Conservation (phyloP, 345 rosid species). For the Ailanthus altissimus region DNA sequence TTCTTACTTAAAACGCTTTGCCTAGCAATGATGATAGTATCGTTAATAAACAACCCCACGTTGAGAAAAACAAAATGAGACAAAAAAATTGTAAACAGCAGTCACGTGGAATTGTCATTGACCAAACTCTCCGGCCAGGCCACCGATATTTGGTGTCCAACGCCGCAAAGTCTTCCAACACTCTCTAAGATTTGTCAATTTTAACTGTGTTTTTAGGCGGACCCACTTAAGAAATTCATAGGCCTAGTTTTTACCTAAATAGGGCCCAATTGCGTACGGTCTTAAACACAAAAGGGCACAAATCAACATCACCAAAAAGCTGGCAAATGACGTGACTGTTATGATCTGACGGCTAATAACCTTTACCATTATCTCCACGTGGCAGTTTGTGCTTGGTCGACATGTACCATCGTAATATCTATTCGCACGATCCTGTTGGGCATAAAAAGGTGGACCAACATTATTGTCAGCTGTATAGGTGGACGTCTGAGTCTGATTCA, state of each 20-base stretch:
- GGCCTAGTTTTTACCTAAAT: neutral
- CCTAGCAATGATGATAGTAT: too few species aligned
- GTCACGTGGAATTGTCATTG: conserved; percentile 22
- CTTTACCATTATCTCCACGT: neutral
- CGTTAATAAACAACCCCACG: neutral
- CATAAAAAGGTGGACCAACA: neutral
- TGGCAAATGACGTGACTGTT: conserved; percentile 6
- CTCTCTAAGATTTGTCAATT: neutral
- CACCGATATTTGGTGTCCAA: neutral
- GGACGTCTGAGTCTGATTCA: neutral
- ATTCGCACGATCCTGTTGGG: conserved; percentile 3
- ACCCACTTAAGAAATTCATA: neutral
- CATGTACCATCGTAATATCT: neutral
- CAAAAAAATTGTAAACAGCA: neutral
- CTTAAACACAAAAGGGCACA: neutral
- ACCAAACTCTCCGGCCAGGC: neutral
- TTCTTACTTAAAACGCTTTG: too few species aligned
- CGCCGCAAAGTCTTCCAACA: neutral
- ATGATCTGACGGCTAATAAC: conserved; percentile 21
- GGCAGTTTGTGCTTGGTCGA: neutral
- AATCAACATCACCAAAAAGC: neutral
- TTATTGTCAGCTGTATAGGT: neutral
- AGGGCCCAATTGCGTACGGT: conserved; percentile 10
- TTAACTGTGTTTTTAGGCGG: neutral
- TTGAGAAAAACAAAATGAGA: neutral